Base-by-base conservation (phyloP, 2,329 filamentous ascomycete species). In the Coniochaeta sp. region DNA sequence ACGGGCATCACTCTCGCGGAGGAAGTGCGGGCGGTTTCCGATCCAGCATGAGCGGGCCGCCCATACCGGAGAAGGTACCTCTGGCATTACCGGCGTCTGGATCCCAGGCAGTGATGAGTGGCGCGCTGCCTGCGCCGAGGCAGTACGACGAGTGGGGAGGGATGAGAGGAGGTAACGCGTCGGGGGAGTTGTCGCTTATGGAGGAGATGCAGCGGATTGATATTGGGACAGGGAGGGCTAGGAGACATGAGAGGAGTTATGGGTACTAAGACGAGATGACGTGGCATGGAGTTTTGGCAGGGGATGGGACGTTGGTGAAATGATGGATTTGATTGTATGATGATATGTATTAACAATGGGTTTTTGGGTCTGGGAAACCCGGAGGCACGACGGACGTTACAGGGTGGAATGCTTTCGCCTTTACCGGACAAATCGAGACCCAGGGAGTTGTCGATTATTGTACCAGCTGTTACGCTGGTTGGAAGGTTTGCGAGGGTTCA, bases 151-250 rank as follows among this genome's bases (percentile, higher is more conserved):
- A 66, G 30, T 53, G 57, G 48, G 57, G 58, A 7, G 56, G 53
- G 3, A 55, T 58, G 13, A 53, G 60, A 26, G 67, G 65, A 5
- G 67, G 69, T 30, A 70, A 65, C 49, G 68, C 65, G 14, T 66
- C 68, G 24, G 76, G 76, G 52, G 73, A 80, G 56, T 74, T 76
- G 66, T 81, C 85, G 18, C 68, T 91, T 50, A 78, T 86, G 67
- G 75, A 89, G 56, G 87, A 91, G 68, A 79, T 91, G 75, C 82
- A 77, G 60, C 73, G 74, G 47, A 86, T 86, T 55, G 82, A 86
- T 59, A 78, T 86, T 57, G 83, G 83, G n/a, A 71, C 72, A 22
- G 82, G 81, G 3, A 71, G 82, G 53, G 77, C 78, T 24, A 71
- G 79, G 59, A 70, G 79, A 42, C 74, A 77, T 47, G 42, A 30